A percentile compares a stretch with the other conserved stretches of the same genome.
Conservation (phyloP, 129 eudicot genomes). For the Flaveria brownii region DNA sequence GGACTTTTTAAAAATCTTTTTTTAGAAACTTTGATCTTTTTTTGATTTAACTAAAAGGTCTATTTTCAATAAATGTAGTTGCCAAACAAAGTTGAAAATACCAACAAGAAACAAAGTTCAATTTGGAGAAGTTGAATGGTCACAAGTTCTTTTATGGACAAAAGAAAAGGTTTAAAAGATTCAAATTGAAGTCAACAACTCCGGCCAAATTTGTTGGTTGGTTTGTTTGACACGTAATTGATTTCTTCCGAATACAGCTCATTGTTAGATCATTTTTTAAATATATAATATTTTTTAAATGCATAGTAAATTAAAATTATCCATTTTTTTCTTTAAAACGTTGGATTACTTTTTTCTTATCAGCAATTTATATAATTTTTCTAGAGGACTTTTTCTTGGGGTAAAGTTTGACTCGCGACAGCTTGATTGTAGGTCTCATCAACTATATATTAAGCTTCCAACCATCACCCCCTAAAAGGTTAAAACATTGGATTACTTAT, state of each 20-base stretch:
- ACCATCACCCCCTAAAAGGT: too few relatives aligned
- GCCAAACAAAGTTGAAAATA: slow-evolving; percentile 30
- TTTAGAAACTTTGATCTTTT: too few relatives aligned
- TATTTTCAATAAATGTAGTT: slow-evolving; percentile 8
- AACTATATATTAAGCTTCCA: too few relatives aligned
- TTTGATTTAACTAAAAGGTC: not conserved
- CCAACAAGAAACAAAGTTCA: slow-evolving; percentile 24
- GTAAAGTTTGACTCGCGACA: too few relatives aligned
- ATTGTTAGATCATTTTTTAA: not conserved
- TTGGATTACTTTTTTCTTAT: too few relatives aligned
- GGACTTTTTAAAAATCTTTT: too few relatives aligned
- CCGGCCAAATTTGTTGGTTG: slow-evolving; percentile 41
- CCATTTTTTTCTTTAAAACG: not conserved
- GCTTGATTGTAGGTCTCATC: too few relatives aligned
- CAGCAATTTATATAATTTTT: too few relatives aligned
- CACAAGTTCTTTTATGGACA: slow-evolving; percentile 28
- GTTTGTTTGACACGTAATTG: slow-evolving; percentile 37
- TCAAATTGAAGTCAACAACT: slow-evolving; percentile 35
- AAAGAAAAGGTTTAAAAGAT: slow-evolving; percentile 28
- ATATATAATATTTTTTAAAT: not conserved
- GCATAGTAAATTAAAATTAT: not conserved
- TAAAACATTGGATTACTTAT: not conserved
- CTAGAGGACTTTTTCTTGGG: too few relatives aligned
- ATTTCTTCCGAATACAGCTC: slow-evolving; percentile 5
- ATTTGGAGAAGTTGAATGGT: slow-evolving; percentile 37